Percentiles rank a stretch among this genome's conserved stretches.
These are phyloP conservation scores for Porphyra umbilicalis DNA, from an alignment of 31 red algal genomes.

Conservation along the genomic window DNA sequence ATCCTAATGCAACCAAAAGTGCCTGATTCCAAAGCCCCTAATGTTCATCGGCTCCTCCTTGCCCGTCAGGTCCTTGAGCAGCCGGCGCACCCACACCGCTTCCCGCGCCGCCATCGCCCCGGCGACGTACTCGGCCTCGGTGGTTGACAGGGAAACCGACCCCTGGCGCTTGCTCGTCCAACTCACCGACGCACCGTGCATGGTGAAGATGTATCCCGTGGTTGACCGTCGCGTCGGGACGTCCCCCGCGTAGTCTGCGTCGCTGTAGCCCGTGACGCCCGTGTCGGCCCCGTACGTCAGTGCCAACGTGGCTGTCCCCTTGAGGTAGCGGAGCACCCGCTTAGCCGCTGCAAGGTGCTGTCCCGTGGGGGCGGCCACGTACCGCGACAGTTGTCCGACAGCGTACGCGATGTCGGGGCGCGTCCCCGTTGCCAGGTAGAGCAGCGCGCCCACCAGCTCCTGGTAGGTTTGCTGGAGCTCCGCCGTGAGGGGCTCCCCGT, in stretches of 20 bases:
- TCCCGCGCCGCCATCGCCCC: background rate
- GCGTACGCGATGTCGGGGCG: background rate
- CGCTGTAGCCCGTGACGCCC: background rate
- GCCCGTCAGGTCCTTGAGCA: no score
- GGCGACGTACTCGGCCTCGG: constrained; percentile 23
- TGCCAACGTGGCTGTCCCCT: background rate
- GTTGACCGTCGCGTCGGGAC: constrained; percentile 13
- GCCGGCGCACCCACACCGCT: background rate
- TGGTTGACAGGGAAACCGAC: constrained; percentile 9
- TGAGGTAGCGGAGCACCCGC: background rate
- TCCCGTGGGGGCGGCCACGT: background rate
- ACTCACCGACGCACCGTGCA: background rate
- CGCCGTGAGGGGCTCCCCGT: background rate
- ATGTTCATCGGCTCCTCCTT: no score
- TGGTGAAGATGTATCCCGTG: background rate
- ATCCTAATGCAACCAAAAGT: no score
- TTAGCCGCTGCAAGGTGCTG: background rate
- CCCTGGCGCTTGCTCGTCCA: constrained; percentile 17
- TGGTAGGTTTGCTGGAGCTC: background rate
- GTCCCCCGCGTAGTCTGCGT: constrained; percentile 20
- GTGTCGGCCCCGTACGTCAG: background rate
- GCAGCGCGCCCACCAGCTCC: background rate
- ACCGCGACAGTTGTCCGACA: background rate
- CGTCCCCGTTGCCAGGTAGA: background rate
- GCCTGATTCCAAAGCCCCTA: no score